Conservation (phyloP, 768 basidiomycete genomes). For the Panellus pusillus region DNA sequence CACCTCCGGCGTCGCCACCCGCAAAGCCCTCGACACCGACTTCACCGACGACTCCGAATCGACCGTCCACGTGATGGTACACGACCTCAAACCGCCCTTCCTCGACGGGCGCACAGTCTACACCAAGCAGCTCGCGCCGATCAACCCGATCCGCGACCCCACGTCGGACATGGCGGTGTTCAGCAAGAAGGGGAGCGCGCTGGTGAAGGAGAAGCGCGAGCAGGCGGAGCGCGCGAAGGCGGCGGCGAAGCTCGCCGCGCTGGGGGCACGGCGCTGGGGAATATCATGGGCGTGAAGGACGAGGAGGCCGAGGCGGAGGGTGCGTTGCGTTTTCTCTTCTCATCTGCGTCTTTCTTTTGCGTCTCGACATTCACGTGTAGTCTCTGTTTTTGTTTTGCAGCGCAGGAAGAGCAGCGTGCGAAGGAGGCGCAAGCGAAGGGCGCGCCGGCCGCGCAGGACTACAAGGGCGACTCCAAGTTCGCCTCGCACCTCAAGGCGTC, state of each 20-base stretch:
- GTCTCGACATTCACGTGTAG: conserved; percentile 78
- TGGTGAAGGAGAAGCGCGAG: conserved; percentile 95
- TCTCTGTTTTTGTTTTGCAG: conserved; percentile 43
- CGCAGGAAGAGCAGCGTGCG: conserved; percentile 52
- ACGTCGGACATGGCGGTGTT: conserved; percentile 96
- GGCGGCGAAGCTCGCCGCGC: conserved; percentile 88
- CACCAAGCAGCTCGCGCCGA: conserved; percentile 95
- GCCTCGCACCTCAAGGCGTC: conserved; percentile 87
- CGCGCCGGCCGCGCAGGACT: conserved; percentile 52
- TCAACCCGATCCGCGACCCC: conserved; percentile 92
- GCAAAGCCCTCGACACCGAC: conserved; percentile 85
- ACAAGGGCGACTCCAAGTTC: conserved; percentile 96
- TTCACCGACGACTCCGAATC: conserved; percentile 97
- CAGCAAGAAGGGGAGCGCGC: conserved; percentile 91
- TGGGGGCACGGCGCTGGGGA: conserved; percentile 96
- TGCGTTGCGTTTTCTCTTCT: no score
- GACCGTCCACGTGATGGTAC: conserved; percentile 95
- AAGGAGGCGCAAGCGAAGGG: conserved; percentile 51
- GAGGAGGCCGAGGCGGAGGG: conserved; percentile 92
- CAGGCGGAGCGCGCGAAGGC: conserved; percentile 96
- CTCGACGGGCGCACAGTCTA: conserved; percentile 94
- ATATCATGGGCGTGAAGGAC: conserved; percentile 96
- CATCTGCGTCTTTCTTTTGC: conserved; percentile 36
- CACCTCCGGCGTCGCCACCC: conserved; percentile 91
- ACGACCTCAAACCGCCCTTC: conserved; percentile 96